Percentiles rank a stretch among this genome's conserved stretches.
Evolutionary conservation across 164 flowering plant genomes (phyloP).

Genomic region (Macadamia tetraphylla): DNA sequence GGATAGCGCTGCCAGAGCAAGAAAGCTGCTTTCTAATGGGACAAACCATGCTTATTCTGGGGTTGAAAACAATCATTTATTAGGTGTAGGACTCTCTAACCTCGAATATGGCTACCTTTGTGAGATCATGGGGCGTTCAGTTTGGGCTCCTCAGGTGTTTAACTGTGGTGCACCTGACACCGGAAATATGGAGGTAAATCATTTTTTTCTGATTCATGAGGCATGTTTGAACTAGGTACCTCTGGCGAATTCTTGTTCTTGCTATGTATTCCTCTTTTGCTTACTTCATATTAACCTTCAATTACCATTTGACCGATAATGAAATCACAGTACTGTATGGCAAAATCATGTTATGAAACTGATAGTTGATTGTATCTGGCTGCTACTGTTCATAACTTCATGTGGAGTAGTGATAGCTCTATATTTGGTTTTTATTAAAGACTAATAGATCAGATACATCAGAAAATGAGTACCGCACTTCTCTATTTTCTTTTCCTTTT

Average conservation of each 20-base stretch:
- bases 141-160: constrained; percentile 95
- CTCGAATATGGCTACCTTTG: constrained; percentile 96
- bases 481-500: no score
- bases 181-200: constrained; percentile 96
- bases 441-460: no score
- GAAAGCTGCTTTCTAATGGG: constrained; percentile 44
- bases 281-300: no score
- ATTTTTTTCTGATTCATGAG: neutral
- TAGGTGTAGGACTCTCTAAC: constrained; percentile 94
- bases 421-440: no score
- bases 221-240: neutral
- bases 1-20: constrained; percentile 89
- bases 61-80: constrained; percentile 25
- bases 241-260: neutral
- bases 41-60: constrained; percentile 14
- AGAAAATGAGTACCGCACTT: no score
- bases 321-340: no score
- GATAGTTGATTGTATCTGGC: neutral
- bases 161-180: constrained; percentile 98
- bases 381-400: no score
- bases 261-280: no score
- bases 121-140: constrained; percentile 96
- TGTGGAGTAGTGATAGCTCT: no score
- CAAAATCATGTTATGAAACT: neutral
- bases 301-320: neutral